Base-by-base conservation (phyloP, 2,329 filamentous ascomycete genomes). In the Colletotrichum neosansevieriae region DNA sequence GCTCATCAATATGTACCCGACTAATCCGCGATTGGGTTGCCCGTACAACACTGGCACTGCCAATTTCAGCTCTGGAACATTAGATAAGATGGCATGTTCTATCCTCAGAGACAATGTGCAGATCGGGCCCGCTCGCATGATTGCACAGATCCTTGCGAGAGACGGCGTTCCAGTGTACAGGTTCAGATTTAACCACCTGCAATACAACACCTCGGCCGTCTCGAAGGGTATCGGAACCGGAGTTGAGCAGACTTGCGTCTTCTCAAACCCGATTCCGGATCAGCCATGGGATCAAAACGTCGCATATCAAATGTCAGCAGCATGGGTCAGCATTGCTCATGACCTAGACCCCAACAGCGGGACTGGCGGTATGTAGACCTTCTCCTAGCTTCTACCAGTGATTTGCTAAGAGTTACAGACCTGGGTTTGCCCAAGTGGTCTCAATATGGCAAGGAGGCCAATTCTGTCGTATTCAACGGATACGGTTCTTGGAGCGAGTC, bases 121-220 rank as follows among this genome's bases (percentile, higher is more conserved):
- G 15, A 40, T 60, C 10, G 58, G 29, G 0, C 58, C 58, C 0
- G 82, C 84, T 2, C 85, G 88, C 2, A 86, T 81, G 71, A 76
- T 77, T 7, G 88, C 88, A 29, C 88, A 91, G 75, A 78, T 79
- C 9, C 88, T 85, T 83, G 79, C 85, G 10, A 77, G 77, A 7
- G 75, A 80, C 34, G 78, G 79, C 9, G 72, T 87, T 1, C 79
- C 84, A 17, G 85, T 86, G 3, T 91, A 88, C 78, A 86, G 84
- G 53, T 86, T 85, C 75, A 77, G 80, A 38, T 85, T 84, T 70
- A 78, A 85, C 60, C 75, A 77, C 62, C 74, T 76, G 5, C 70
- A 71, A 0, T 74, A 76, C 32, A 67, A 76, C 24, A 70, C 72
- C 6, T 76, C 71, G 67, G 84, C 87, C 7, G 84, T 88, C 54